Evolutionary conservation across 2,329 filamentous ascomycete genomes (phyloP), one percentile per base, ranked within the genome.

Genomic region (Amylocarpus encephaloides): DNA sequence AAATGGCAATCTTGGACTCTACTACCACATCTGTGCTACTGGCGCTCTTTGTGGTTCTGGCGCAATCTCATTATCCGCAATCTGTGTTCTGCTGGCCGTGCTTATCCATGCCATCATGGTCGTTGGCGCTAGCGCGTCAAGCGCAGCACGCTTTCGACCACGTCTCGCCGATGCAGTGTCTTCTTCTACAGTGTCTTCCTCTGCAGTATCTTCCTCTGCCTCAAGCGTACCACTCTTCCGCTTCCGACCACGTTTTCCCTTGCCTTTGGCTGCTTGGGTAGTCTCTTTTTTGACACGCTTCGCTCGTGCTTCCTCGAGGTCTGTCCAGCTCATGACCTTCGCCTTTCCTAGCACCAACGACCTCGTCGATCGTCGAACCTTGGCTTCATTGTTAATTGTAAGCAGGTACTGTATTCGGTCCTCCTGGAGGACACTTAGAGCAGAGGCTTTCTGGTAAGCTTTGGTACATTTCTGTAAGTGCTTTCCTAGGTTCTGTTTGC

Each of bases 281-380:
- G 38, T 12, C 3, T 60, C 52, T 49, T 58, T 57, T 38, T 16
- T 49, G 36, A 42, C 42, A 47, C 43, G 51, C 50, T 56, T 46
- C 30, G 49, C 53, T 55, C 54, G 53, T 58, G 52, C 50, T 48
- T 54, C 46, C 46, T 40, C 53, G 22, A 62, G 47, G 51, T 70
- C 58, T 40, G 67, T 60, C 52, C 72, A 73, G 15, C 60, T 63
- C 3, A 58, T 58, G 3, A 56, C 53, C 50, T 68, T 58, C 2
- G 44, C 54, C 43, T 48, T 55, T 9, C 48, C 51, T 44, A 58
- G 43, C 11, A 58, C 48, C 6, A 52, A 50, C 18, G 45, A 54
- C 48, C 40, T 52, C 1, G 49, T 56, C 19, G 43, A 54, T 52
- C 51, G 49, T 48, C 51, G 51, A 52, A 56, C 53, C 33, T 58